phyloP scores from a whole-genome alignment of 148 eudicot genomes.

The Silene conica region DNA sequence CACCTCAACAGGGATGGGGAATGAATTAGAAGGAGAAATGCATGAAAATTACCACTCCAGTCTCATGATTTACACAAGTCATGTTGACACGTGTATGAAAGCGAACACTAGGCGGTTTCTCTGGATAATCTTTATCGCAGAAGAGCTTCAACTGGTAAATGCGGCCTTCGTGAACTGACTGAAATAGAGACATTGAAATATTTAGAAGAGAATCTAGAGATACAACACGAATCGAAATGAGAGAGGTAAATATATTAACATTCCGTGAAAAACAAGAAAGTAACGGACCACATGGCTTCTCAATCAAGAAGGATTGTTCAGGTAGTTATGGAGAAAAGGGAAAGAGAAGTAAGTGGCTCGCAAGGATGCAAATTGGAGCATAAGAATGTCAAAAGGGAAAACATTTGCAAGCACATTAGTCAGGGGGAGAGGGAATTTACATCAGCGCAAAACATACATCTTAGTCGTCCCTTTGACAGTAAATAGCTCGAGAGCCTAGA shows the following conservation, averaged over 20 bases:
- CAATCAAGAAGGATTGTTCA: not conserved
- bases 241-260: not conserved
- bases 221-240: not conserved
- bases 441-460: not conserved
- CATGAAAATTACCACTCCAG: conserved; percentile 36
- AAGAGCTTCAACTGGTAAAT: conserved; percentile 60
- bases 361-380: not conserved
- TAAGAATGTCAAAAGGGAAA: not conserved
- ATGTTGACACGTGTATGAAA: conserved; percentile 57
- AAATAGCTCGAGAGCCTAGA: not conserved
- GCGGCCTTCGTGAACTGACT: conserved; percentile 63
- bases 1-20: not conserved
- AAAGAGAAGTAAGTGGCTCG: not conserved
- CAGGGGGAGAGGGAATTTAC: not conserved
- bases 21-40: not conserved
- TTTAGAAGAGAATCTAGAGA: not conserved
- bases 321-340: not conserved
- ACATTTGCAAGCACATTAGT: not conserved
- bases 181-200: conserved; percentile 17
- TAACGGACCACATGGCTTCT: conserved; percentile 4
- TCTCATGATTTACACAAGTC: conserved; percentile 51
- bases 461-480: not conserved
- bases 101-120: conserved; percentile 55
- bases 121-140: conserved; percentile 67
- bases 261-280: not conserved